Evolutionary conservation across 495 filamentous ascomycete genomes (phyloP).

Genomic region (Tuber magnatum): DNA sequence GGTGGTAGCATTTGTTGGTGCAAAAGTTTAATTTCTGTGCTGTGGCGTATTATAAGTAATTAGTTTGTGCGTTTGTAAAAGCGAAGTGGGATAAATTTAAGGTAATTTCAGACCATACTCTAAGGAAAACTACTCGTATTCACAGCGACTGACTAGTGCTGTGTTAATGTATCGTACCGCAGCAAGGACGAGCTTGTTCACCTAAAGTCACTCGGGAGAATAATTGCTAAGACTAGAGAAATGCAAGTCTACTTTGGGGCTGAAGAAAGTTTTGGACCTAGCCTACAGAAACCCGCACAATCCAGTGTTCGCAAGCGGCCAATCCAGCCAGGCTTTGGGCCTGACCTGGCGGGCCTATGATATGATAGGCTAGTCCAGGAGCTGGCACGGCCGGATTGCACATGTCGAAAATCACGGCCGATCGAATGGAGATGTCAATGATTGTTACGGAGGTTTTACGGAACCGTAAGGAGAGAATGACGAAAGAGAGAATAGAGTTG

Average conservation of each 20-base stretch:
- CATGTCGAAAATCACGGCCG: no score
- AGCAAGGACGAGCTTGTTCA: not conserved
- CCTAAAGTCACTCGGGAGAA: not conserved
- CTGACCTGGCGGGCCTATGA: no score
- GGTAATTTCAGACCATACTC: not conserved
- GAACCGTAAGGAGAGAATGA: no score
- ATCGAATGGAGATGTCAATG: no score
- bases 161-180: not conserved
- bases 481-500: no score
- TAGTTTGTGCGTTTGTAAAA: not conserved
- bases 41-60: not conserved
- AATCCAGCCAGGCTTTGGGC: no score
- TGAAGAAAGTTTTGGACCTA: not conserved
- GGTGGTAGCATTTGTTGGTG: not conserved
- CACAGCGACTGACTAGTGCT: not conserved
- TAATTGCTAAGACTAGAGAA: not conserved
- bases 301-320: no score
- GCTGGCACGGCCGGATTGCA: no score
- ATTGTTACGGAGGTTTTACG: no score
- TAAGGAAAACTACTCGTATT: not conserved
- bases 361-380: no score
- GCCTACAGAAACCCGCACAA: not conserved
- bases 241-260: not conserved
- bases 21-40: not conserved
- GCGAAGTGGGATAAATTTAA: not conserved